These are phyloP conservation scores for Aspergillus novofumigatus DNA, from an alignment of 2,329 filamentous ascomycete species.

Conservation along the genomic window DNA sequence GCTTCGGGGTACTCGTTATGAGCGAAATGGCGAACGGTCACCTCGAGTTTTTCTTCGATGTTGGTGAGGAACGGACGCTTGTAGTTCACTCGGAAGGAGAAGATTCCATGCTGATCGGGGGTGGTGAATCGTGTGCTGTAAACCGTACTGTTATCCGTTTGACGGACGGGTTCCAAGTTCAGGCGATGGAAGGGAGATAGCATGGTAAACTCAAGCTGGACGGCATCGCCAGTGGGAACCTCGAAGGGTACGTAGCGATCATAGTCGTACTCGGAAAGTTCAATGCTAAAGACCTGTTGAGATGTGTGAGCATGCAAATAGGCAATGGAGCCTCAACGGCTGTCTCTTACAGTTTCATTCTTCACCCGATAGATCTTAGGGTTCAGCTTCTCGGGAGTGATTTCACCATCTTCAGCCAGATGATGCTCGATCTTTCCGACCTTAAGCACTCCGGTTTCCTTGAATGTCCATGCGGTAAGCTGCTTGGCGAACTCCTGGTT, in stretches of 20 bases:
- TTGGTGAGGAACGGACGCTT: constrained; percentile 87
- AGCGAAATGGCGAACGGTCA: constrained; percentile 92
- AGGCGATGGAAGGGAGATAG: constrained; percentile 95
- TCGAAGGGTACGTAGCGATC: constrained; percentile 72
- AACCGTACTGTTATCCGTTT: constrained; percentile 64
- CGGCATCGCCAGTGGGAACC: constrained; percentile 62
- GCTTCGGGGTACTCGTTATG: constrained; percentile 93
- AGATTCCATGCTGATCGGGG: constrained; percentile 97
- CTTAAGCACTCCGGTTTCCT: constrained; percentile 84
- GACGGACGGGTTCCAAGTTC: constrained; percentile 56
- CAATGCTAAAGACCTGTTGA: constrained; percentile 73
- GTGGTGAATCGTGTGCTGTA: constrained; percentile 74
- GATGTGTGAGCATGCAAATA: constrained; percentile 22
- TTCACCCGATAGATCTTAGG: constrained; percentile 92
- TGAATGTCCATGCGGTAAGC: constrained; percentile 91
- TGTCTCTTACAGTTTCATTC: constrained; percentile 79
- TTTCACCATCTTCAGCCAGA: constrained; percentile 50
- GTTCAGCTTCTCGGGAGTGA: constrained; percentile 54
- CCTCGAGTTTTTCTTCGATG: constrained; percentile 89
- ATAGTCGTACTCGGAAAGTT: constrained; percentile 77
- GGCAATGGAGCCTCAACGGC: background rate
- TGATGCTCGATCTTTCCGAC: constrained; percentile 81
- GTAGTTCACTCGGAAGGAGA: constrained; percentile 97
- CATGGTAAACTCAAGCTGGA: constrained; percentile 98
- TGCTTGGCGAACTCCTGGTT: constrained; percentile 84